A percentile compares a stretch with the other conserved stretches of the same genome.
These are phyloP conservation scores for Colletotrichum endophyticum DNA, from an alignment of 2,329 filamentous ascomycete species.

Conservation along the genomic window DNA sequence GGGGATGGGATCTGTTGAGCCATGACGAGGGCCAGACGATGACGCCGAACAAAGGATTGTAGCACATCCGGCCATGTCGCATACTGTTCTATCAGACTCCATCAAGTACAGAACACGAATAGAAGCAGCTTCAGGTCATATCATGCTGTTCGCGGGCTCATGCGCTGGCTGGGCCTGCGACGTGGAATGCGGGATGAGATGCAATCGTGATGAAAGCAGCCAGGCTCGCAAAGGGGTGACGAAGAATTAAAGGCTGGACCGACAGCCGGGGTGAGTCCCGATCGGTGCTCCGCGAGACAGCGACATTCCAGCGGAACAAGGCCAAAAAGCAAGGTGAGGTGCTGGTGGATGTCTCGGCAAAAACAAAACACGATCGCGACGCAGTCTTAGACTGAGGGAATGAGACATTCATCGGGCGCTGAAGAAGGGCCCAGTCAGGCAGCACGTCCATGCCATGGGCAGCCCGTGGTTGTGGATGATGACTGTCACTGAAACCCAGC, in stretches of 20 bases:
- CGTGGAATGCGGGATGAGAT: background rate
- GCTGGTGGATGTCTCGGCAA: background rate
- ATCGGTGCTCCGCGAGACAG: background rate
- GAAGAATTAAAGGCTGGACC: background rate
- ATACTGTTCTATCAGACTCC: background rate
- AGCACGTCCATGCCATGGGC: background rate
- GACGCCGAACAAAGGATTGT: background rate
- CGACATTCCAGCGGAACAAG: constrained; percentile 8
- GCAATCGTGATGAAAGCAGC: background rate
- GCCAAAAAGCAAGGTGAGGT: background rate
- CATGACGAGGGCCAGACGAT: background rate
- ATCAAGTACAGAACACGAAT: background rate
- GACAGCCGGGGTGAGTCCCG: background rate
- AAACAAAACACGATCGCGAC: background rate
- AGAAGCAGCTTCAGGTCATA: background rate
- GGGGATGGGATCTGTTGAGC: background rate
- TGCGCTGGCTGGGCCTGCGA: background rate
- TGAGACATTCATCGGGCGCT: background rate
- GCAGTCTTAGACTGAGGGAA: background rate
- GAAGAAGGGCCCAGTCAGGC: background rate
- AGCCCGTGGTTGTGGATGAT: background rate
- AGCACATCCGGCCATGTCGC: background rate
- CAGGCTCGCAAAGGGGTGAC: background rate
- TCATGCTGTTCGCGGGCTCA: background rate
- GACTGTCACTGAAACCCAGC: background rate